Percentiles rank a stretch among this genome's conserved stretches.
Evolutionary conservation across 192 early-diverging fungal species (phyloP).

Genomic region (Dissophora globulifera): DNA sequence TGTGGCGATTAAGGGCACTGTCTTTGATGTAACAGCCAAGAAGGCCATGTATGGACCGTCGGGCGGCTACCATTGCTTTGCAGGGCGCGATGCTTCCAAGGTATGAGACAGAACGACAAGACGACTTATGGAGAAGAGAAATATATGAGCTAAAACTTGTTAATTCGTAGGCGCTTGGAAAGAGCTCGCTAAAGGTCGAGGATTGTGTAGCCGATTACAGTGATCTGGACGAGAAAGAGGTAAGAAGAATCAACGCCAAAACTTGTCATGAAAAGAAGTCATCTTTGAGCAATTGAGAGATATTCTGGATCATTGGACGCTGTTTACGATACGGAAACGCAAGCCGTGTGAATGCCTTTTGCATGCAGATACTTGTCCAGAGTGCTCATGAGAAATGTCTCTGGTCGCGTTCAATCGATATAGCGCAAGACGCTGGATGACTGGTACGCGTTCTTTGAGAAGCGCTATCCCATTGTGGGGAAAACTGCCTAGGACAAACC

Average conservation of each 20-base stretch:
- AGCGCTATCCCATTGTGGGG: slow-evolving; percentile 79
- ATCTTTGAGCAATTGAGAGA: background rate
- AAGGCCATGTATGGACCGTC: slow-evolving; percentile 73
- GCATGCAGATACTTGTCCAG: background rate
- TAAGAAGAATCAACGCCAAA: too few species aligned
- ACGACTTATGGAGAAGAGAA: too few species aligned
- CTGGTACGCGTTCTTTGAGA: slow-evolving; percentile 76
- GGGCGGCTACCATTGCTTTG: slow-evolving; percentile 78
- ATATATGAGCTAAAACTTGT: too few species aligned
- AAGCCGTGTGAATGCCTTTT: background rate
- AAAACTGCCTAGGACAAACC: slow-evolving; percentile 34
- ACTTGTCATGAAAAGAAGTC: background rate
- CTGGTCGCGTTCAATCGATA: background rate
- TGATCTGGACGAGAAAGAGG: slow-evolving; percentile 72
- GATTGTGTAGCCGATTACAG: slow-evolving; percentile 81
- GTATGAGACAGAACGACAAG: too few species aligned
- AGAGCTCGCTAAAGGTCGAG: slow-evolving; percentile 71
- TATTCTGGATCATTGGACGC: background rate
- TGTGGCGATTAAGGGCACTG: slow-evolving; percentile 84
- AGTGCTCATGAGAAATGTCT: background rate
- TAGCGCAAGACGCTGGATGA: slow-evolving; percentile 75
- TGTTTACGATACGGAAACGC: background rate
- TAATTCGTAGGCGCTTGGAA: slow-evolving; percentile 68
- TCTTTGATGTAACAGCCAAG: slow-evolving; percentile 79
- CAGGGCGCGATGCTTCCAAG: slow-evolving; percentile 84